A percentile compares a stretch with the other conserved stretches of the same genome.
Evolutionary conservation across 352 stramenopile genomes (phyloP).

Genomic region (Globisporangium spiculum): DNA sequence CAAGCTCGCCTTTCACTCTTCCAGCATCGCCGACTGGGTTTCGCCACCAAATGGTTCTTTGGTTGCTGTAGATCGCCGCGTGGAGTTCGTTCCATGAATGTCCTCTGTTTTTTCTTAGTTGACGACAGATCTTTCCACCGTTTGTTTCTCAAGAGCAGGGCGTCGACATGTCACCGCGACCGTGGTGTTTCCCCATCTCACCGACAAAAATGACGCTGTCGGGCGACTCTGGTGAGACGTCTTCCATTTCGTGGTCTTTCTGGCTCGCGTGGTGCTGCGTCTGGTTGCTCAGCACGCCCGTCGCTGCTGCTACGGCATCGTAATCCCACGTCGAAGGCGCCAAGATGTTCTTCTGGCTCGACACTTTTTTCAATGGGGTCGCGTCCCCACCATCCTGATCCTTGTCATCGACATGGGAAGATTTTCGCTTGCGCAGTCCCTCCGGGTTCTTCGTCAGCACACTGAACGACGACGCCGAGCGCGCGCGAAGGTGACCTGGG

Average conservation of each 20-base stretch:
- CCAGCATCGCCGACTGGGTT: too few species aligned
- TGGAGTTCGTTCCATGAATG: background rate
- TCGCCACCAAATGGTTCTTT: too few species aligned
- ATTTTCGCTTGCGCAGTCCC: conserved; percentile 77
- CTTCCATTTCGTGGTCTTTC: conserved; percentile 55
- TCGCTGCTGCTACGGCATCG: conserved; percentile 5
- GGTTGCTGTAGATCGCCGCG: too few species aligned
- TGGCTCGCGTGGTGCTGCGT: background rate
- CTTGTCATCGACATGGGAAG: conserved; percentile 47
- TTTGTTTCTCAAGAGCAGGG: conserved; percentile 7
- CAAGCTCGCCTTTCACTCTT: too few species aligned
- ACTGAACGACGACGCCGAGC: conserved; percentile 44
- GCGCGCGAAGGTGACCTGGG: conserved; percentile 46
- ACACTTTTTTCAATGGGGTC: conserved; percentile 60
- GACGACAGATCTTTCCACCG: background rate
- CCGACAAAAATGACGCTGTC: conserved; percentile 25
- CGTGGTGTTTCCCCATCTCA: conserved; percentile 9
- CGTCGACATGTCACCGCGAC: background rate
- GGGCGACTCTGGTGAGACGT: conserved; percentile 27
- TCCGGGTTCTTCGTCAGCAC: conserved; percentile 64
- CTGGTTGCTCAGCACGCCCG: conserved; percentile 11
- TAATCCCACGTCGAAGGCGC: conserved; percentile 18
- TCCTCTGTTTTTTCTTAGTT: background rate
- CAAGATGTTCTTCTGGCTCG: conserved; percentile 64
- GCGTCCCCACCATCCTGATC: conserved; percentile 16